These are phyloP conservation scores for Tricholoma flavovirens DNA, from an alignment of 768 basidiomycete genomes.

Conservation along the genomic window DNA sequence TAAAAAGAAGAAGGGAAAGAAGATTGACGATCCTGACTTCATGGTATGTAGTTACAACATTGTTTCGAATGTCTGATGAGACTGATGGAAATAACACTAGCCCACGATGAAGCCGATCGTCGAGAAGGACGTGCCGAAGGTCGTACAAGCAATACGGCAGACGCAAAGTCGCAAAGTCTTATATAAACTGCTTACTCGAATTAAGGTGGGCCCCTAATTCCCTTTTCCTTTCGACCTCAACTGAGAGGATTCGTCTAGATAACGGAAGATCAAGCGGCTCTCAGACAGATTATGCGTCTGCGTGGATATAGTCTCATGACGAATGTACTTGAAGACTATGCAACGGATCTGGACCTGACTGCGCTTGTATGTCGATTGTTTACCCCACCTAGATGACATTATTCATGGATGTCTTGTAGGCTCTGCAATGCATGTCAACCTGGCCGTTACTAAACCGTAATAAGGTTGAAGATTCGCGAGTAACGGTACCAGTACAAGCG, in stretches of 20 bases:
- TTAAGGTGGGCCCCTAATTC: slow-evolving; percentile 51
- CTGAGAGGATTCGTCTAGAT: slow-evolving; percentile 42
- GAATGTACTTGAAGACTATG: slow-evolving; percentile 76
- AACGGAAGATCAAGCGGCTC: slow-evolving; percentile 72
- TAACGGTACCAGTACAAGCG: slow-evolving; percentile 56
- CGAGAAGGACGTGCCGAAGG: slow-evolving; percentile 81
- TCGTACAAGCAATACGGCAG: slow-evolving; percentile 88
- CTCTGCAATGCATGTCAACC: slow-evolving; percentile 57
- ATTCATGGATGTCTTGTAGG: slow-evolving; percentile 28
- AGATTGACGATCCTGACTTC: slow-evolving; percentile 88
- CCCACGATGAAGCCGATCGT: slow-evolving; percentile 71
- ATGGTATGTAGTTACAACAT: slow-evolving; percentile 42
- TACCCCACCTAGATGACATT: neutral
- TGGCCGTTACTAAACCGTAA: slow-evolving; percentile 87
- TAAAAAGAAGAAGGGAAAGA: slow-evolving; percentile 89
- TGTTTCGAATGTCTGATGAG: neutral
- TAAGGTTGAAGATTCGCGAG: slow-evolving; percentile 79
- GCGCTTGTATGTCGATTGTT: slow-evolving; percentile 46
- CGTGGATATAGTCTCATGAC: slow-evolving; percentile 93
- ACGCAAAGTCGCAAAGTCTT: slow-evolving; percentile 80
- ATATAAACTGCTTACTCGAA: slow-evolving; percentile 74
- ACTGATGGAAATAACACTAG: slow-evolving; percentile 30
- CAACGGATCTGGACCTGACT: slow-evolving; percentile 64
- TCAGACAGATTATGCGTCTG: slow-evolving; percentile 83
- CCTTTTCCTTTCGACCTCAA: neutral